A percentile compares a stretch with the other conserved stretches of the same genome.
Evolutionary conservation across 2,329 filamentous ascomycete species (phyloP).

Genomic region (Cladosporium cucumerinum): DNA sequence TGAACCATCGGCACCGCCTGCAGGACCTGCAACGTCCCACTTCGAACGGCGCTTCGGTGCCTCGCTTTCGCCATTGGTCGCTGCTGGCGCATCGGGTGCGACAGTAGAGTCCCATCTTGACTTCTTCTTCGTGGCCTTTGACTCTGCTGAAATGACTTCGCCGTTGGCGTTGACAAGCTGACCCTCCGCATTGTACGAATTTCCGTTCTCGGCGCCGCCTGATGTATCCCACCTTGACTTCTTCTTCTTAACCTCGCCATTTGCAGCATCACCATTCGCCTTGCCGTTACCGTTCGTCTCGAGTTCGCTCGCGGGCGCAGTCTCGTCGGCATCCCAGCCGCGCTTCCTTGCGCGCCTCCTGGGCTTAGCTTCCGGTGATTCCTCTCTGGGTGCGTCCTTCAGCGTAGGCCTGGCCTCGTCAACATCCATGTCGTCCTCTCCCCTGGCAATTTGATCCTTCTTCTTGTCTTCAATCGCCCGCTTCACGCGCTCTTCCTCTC

Average conservation of each 20-base stretch:
- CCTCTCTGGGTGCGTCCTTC: constrained; percentile 51
- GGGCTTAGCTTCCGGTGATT: constrained; percentile 52
- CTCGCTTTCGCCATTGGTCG: constrained; percentile 51
- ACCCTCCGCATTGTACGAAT: constrained; percentile 36
- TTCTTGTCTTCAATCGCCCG: constrained; percentile 76
- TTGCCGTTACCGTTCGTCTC: constrained; percentile 57
- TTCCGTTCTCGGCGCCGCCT: constrained; percentile 40
- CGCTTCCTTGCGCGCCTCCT: constrained; percentile 63
- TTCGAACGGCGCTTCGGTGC: constrained; percentile 72
- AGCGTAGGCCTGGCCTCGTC: constrained; percentile 68
- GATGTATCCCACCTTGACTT: constrained; percentile 94
- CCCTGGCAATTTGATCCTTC: constrained; percentile 62
- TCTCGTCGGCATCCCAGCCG: constrained; percentile 41
- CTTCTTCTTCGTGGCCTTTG: constrained; percentile 56
- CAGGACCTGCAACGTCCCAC: constrained; percentile 83
- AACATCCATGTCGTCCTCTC: constrained; percentile 66
- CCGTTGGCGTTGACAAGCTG: constrained; percentile 25
- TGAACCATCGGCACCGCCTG: constrained; percentile 56
- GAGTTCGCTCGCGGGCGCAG: constrained; percentile 57
- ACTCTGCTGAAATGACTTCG: constrained; percentile 36
- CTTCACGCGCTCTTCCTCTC: constrained; percentile 84
- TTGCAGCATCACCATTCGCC: constrained; percentile 43
- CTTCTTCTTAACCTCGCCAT: constrained; percentile 61
- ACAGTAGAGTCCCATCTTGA: constrained; percentile 88
- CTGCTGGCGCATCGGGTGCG: constrained; percentile 46